phyloP scores from a whole-genome alignment of 768 basidiomycete genomes.

The Phaffia tasmanica region DNA sequence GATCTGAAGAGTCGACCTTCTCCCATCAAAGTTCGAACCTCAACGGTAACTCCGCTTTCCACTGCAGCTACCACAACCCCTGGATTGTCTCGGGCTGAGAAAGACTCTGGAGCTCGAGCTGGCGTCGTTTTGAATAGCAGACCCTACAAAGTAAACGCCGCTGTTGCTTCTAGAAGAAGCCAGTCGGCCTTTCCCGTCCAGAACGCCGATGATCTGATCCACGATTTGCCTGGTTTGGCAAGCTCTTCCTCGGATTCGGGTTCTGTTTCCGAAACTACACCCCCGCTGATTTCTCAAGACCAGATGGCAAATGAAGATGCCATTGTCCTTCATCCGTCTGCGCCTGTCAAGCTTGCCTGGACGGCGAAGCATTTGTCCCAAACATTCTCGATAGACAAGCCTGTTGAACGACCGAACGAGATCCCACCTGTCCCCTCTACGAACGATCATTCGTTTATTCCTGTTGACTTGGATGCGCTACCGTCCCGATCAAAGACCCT shows the following conservation, averaged over 20 bases:
- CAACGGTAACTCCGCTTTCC: not conserved
- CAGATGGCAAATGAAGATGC: not conserved
- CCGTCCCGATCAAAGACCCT: not conserved
- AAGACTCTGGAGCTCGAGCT: too few relatives aligned
- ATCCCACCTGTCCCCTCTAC: constrained; percentile 4
- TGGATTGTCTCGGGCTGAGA: too few relatives aligned
- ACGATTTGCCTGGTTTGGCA: not conserved
- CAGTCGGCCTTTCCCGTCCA: not conserved
- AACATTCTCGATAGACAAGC: not conserved
- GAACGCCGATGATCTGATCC: too few relatives aligned
- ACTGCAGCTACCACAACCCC: not conserved
- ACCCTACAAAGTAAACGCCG: too few relatives aligned
- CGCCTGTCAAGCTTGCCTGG: constrained; percentile 6
- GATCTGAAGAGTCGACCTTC: not conserved
- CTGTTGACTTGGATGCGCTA: not conserved
- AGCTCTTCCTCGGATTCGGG: constrained; percentile 14
- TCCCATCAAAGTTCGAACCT: constrained; percentile 9
- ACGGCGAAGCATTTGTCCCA: constrained; percentile 5
- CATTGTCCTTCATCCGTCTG: not conserved
- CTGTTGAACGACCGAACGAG: not conserved
- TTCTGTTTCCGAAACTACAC: constrained; percentile 19
- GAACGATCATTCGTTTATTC: not conserved
- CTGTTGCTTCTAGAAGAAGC: not conserved
- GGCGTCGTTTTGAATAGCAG: too few relatives aligned
- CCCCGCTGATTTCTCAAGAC: constrained; percentile 1